Base-by-base conservation (phyloP, 805 yeast species). In the Zygosaccharomyces bisporus region DNA sequence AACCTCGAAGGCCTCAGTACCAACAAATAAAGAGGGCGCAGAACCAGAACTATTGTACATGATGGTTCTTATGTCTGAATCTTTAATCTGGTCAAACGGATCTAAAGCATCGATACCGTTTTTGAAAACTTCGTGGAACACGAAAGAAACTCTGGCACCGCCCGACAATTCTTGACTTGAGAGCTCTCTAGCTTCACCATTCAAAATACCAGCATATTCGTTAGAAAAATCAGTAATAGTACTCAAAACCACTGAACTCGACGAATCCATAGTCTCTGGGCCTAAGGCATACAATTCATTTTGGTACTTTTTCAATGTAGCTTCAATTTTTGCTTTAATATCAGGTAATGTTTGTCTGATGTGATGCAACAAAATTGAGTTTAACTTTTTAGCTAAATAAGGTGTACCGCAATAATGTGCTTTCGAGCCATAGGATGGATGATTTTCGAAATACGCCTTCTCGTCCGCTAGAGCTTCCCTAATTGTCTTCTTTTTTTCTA, bases 381-480 rank as follows among this genome's bases (percentile, higher is more conserved):
- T 93, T 61, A 93, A 77, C 68, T 89, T 87, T 64, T 88, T 86
- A 41, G 98, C 96, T 62, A 93, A 74, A 66, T 84, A 93, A 32
- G 97, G 97, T n/a, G 99, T 93, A 66, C 99, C 99, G 69, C 99
- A 93, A 70, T 81, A 91, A 60, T 87, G 95, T 6, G 97, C 91
- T 64, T 91, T 93, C 24, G 93, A 83, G 56, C 88, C 78, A 69
- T 93, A 93, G 17, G 95, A 80, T 6, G 96, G 82, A 67, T 93
- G 99, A 54, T 76, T 75, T 67, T 87, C 96, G 60, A 93, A 93
- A 59, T 80, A 93, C 24, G 72, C 67, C 46, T 75, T 76, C 71
- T 93, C 99, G 63, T 85, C 87, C 33, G 76, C 74, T 54, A 93
- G 73, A 1, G 99, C 98, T 31, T 81, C 83, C 63, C 90, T 78